Evolutionary conservation across 2,329 filamentous ascomycete species (phyloP), one percentile per base, ranked within the genome.

Genomic region (Xenoacremonium recifei): DNA sequence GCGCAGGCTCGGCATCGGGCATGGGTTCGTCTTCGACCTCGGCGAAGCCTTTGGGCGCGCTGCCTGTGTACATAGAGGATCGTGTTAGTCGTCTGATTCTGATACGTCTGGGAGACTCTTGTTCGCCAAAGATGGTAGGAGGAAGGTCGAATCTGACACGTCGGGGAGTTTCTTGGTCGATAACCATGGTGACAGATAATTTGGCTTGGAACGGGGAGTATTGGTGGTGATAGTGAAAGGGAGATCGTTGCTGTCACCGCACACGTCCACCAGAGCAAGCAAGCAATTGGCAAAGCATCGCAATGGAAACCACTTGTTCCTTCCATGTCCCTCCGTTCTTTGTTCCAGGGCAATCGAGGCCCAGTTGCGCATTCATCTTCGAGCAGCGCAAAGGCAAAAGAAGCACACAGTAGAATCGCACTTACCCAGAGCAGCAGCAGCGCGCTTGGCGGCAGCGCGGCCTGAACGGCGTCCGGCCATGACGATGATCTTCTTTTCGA

Each of bases 381-480:
- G n/a, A n/a, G n/a, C n/a, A n/a, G n/a, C 7, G 12, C 6, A 15
- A 31, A 31, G 29, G 29, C 6, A 31, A 31, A 15, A 15, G 29
- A 15, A 15, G 6, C 17, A 31, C 35, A 49, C 40, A 36, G 27
- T 34, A 49, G 37, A 47, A 21, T 30, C 33, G 41, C 42, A 66
- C 72, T 59, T 66, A 77, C 74, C 73, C 53, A 77, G 63, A 50
- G 74, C 74, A 49, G 73, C 73, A 47, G 73, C 71, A 47, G 74
- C 73, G 59, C 71, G 72, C 63, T 73, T 76, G 34, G 73, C 74
- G 48, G 74, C 74, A 51, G 74, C 73, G 63, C 74, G 72, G 48
- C 74, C 74, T 50, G 73, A 75, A 60, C 74, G 66, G 61, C 71
- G 70, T 49, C 72, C 71, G 49, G 59, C 58, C 61, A 64, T 64